phyloP scores from a whole-genome alignment of 2,329 filamentous ascomycete genomes.

The Colletotrichum sp. region DNA sequence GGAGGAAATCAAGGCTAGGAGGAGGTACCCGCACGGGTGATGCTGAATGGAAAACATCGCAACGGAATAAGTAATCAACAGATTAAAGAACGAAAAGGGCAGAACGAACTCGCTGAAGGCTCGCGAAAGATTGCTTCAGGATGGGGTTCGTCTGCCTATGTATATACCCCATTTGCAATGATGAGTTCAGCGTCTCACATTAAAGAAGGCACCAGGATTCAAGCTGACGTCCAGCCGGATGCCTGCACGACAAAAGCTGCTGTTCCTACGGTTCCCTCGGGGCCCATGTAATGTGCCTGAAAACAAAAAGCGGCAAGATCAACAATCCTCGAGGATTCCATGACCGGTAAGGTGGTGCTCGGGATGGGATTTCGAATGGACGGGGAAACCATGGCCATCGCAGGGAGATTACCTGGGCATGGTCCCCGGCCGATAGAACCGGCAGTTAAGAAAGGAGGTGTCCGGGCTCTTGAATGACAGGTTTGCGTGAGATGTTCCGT shows the following conservation, averaged over 20 bases:
- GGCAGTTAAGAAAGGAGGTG: background rate
- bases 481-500: background rate
- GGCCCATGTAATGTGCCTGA: background rate
- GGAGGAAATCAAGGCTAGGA: background rate
- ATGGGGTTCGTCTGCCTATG: background rate
- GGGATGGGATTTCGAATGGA: background rate
- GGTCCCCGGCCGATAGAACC: background rate
- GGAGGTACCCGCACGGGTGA: background rate
- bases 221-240: background rate
- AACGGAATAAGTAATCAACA: background rate
- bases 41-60: background rate
- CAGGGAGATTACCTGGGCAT: background rate
- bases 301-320: background rate
- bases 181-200: background rate
- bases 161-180: background rate
- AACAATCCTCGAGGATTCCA: background rate
- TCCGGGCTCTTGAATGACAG: background rate
- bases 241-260: background rate
- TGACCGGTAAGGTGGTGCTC: background rate
- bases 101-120: background rate
- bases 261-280: background rate
- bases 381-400: background rate
- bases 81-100: background rate
- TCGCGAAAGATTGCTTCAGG: background rate
- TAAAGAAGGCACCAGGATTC: background rate